Evolutionary conservation across 2,329 filamentous ascomycete species (phyloP).

Genomic region (Rugonectria rugulosa): DNA sequence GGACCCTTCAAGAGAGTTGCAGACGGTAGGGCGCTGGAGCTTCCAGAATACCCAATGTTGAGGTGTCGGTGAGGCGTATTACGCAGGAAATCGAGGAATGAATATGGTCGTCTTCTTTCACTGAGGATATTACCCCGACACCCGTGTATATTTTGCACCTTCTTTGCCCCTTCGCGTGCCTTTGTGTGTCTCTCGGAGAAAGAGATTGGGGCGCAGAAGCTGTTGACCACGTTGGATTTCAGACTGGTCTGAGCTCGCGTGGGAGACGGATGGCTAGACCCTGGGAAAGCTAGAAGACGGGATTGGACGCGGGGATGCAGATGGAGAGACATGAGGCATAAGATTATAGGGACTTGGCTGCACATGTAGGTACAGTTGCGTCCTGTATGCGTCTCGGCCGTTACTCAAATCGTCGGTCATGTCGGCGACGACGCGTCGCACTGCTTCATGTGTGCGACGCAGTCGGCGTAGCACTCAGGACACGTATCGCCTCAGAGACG

Average conservation of each 20-base stretch:
- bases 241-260: conserved; percentile 6
- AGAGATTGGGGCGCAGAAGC: conserved; percentile 5
- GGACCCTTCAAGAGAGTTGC: conserved; percentile 11
- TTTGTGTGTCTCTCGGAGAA: conserved; percentile 16
- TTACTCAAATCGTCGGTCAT: conserved; percentile 12
- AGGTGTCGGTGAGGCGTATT: too few relatives aligned
- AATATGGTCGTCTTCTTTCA: too few relatives aligned
- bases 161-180: too few relatives aligned
- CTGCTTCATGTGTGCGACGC: not conserved
- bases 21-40: too few relatives aligned
- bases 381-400: conserved; percentile 13
- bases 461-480: not conserved
- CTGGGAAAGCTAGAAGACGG: not conserved
- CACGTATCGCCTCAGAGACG: not conserved
- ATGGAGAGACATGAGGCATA: not conserved
- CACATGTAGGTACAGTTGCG: too few relatives aligned
- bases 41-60: too few relatives aligned
- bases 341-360: too few relatives aligned
- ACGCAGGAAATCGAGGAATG: too few relatives aligned
- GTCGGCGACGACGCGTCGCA: not conserved
- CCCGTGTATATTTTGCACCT: too few relatives aligned
- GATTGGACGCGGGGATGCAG: not conserved
- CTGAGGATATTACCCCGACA: too few relatives aligned
- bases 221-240: conserved; percentile 8
- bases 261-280: conserved; percentile 5